Base-by-base conservation (phyloP, 192 early-diverging fungal species). In the Hyaloraphidium curvatum region DNA sequence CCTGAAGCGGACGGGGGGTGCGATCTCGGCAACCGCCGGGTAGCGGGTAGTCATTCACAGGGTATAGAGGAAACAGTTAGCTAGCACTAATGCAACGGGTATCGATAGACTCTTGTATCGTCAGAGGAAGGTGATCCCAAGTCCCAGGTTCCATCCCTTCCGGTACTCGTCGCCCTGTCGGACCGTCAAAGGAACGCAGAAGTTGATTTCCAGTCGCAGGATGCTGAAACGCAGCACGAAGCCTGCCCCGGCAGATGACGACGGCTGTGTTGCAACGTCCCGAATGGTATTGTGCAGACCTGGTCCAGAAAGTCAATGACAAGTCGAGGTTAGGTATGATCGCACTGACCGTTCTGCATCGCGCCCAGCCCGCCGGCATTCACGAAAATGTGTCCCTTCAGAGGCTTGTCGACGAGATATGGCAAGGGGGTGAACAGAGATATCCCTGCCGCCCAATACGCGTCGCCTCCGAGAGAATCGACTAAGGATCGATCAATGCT, bases 391-490 rank as follows among this genome's bases (percentile, higher is more conserved):
- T 97, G 93, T 0, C 76, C 80, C 55, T 76, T 78, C 23, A 97
- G 64, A 2, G 81, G 76, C 19, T 78, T 61, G 31, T 60, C 51
- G 1, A 62, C 53, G 2, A 89, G 57, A 40, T 65, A 77, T 2
- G 93, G 91, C 57, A 93, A 59, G 4, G 88, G 87, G 0, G 87
- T 79, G 40, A 89, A 75, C 33, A 87, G 63, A 55, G 84, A 86
- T 7, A 87, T 26, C 0, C 89, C 87, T 0, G 74, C 77, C 2
- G 85, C 72, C 61, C 80, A 76, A 61, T 85, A 93, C 29, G 74
- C 61, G 54, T 93, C 85, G n/a, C 88, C 93, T 33, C 93, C 93
- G 3, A 95, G 58, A 3, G 80, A 71, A 63, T 97, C 91, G 40
- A 54, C 74, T 75, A 48, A 1, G 51, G 28, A 30, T 19, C 9